These are phyloP conservation scores for Gossypium anomalum DNA, from an alignment of 345 rosid species.

Conservation along the genomic window DNA sequence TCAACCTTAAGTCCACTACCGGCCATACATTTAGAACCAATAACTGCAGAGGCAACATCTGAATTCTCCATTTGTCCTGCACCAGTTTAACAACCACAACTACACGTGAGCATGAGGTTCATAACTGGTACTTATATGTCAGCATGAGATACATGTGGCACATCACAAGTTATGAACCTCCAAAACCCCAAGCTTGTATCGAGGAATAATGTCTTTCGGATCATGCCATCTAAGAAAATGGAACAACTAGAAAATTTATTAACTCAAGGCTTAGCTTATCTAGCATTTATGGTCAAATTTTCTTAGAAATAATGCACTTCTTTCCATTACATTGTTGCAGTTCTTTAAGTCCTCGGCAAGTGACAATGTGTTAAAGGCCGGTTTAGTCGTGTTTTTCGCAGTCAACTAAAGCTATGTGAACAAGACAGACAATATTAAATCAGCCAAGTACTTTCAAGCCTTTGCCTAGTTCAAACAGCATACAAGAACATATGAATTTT, in stretches of 20 bases:
- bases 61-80: slow-evolving; percentile 85
- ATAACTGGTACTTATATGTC: too few relatives aligned
- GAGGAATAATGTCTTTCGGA: neutral
- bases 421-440: neutral
- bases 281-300: neutral
- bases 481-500: neutral
- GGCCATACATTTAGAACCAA: slow-evolving; percentile 73
- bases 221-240: neutral
- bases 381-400: neutral
- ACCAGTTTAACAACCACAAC: neutral
- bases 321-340: neutral
- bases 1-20: slow-evolving; percentile 72
- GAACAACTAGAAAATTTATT: neutral
- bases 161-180: neutral
- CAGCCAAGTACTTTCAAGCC: neutral
- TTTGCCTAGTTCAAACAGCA: neutral
- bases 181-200: neutral
- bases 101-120: neutral
- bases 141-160: too few relatives aligned
- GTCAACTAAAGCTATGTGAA: neutral
- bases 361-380: neutral
- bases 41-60: slow-evolving; percentile 79
- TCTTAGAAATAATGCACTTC: neutral
- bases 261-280: neutral
- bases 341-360: neutral